phyloP scores from a whole-genome alignment of 805 yeast genomes.

The Kuraishia molischiana region DNA sequence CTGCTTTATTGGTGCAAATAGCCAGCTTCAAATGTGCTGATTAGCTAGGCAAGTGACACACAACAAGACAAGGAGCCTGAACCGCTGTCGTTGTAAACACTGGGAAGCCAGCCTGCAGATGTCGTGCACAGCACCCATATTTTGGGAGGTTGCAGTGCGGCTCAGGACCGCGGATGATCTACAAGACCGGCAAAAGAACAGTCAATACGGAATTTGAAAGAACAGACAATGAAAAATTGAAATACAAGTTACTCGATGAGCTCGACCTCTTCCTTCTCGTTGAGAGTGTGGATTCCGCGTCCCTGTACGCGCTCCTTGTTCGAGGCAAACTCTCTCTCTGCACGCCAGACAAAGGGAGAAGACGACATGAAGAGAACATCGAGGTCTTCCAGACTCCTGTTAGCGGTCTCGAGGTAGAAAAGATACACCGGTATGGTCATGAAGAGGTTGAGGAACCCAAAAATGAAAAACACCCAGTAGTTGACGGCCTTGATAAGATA shows the following conservation, averaged over 20 bases:
- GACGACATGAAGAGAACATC: slow-evolving; percentile 44
- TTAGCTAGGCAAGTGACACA: too few species aligned
- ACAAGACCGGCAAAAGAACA: too few species aligned
- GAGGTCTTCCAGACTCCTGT: slow-evolving; percentile 53
- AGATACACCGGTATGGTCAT: slow-evolving; percentile 45
- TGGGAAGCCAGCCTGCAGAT: too few species aligned
- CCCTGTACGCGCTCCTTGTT: neutral
- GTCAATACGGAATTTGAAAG: too few species aligned
- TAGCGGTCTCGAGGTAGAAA: slow-evolving; percentile 59
- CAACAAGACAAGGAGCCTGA: too few species aligned
- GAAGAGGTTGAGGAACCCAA: slow-evolving; percentile 43
- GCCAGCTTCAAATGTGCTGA: too few species aligned
- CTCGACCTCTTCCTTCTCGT: slow-evolving; percentile 1
- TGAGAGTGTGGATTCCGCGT: neutral
- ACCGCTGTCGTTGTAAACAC: too few species aligned
- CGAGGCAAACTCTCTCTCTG: slow-evolving; percentile 18
- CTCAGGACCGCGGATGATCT: too few species aligned
- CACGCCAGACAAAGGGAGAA: slow-evolving; percentile 48
- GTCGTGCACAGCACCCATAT: too few species aligned
- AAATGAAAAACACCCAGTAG: slow-evolving; percentile 51
- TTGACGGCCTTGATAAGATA: slow-evolving; percentile 29
- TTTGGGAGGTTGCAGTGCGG: too few species aligned
- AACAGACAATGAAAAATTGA: too few species aligned
- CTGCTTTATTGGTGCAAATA: too few species aligned
- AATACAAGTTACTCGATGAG: neutral